Evolutionary conservation across 2,329 filamentous ascomycete genomes (phyloP), one percentile per base, ranked within the genome.

Genomic region (Pseudogymnoascus sp.): DNA sequence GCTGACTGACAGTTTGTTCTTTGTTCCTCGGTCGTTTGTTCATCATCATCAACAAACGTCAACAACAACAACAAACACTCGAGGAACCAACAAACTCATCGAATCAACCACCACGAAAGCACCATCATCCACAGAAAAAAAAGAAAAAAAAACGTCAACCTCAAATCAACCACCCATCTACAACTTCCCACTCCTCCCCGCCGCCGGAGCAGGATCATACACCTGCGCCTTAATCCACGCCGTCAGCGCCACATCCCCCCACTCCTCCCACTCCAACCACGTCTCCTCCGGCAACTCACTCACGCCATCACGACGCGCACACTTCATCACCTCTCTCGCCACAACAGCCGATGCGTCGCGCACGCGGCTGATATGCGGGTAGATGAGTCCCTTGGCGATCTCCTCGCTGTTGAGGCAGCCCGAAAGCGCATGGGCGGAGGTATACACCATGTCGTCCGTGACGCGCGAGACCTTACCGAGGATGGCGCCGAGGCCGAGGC

Each of bases 381-480:
- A 98, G 73, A 98, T 88, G 75, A 96, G 87, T 63, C 92, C 91
- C 75, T 88, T 85, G 64, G 88, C 85, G 72, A 92, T 80, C 80
- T 99, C 95, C 67, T 95, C 88, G 41, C 86, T 81, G 67, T 89
- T 92, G 66, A 99, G 83, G 36, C 89, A 87, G 65, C 86, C 86
- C 14, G 91, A 85, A 19, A 98, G 85, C 4, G 92, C 89, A 43
- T 89, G 88, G 28, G 92, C 95, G 34, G 93, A 93, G 61, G 90
- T 92, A 79, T 98, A 98, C 73, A 99, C 92, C 95, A 99, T 99
- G 77, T 89, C 86, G 75, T 97, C 91, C 4, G 93, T 98, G 69
- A 98, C 83, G 71, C 87, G 87, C 69, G 90, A 87, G 11, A 92
- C 85, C 81, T 97, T 96, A 79, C 89, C 88, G 60, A 98, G 85